Evolutionary conservation across 2,329 filamentous ascomycete genomes (phyloP), one percentile per base, ranked within the genome.

Genomic region (Colletotrichum sp.): DNA sequence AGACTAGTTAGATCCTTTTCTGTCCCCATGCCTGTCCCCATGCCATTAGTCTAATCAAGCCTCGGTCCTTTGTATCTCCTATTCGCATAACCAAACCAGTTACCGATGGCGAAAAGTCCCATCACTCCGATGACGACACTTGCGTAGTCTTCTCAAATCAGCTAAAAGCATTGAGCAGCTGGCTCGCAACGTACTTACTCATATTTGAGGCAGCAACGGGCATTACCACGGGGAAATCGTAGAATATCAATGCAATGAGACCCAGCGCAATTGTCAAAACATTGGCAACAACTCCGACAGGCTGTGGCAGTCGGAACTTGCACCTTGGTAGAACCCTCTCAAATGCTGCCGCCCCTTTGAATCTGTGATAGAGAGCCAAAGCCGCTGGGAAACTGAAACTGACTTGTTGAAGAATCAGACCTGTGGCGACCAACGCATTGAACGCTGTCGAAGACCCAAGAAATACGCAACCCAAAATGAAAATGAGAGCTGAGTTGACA

Each of bases 371-470:
- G 1, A 75, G 26, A 9, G 57, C 69, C 52, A 75, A 30, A 2
- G 68, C 63, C 10, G 72, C 72, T 1, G 72, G 72, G n/a, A 75
- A 72, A 5, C 39, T 32, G 7, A 75, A 72, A 34, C 72, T 75
- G n/a, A 75, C 68, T 30, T 75, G 72, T 70, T 75, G 72, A 5
- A 75, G 72, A 6, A 75, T 75, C 4, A 75, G 63, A 16, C 72
- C 63, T 0, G 72, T 75, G 8, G 72, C 72, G 2, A 75, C 75
- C 24, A 75, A 32, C 6, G 72, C 72, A 57, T 77, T 77, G 34
- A 75, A 77, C 1, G 75, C 72, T 4, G 75, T 77, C 5, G 66
- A 71, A 2, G 75, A 77, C 0, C 36, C 75, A 7, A 77, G 67
- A 15, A 75, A 75, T 7, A 77, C 12, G 12, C 52, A 75, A 6